Evolutionary conservation across 1,284 basidiomycete species (phyloP).

Genomic region (Microbotryomycetes sp.): DNA sequence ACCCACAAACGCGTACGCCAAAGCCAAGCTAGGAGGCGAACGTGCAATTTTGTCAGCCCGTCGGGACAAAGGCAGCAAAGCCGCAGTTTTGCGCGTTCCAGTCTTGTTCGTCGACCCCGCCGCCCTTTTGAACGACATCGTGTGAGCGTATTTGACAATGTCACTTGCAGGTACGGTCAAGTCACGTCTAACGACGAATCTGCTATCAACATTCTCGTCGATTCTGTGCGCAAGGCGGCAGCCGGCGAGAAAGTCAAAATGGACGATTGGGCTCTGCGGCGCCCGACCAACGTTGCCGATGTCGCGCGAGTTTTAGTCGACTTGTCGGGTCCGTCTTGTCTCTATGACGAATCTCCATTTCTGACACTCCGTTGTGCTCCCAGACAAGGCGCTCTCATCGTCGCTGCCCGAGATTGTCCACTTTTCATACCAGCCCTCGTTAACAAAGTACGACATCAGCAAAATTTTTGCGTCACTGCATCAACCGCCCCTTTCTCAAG

Average conservation of each 20-base stretch:
- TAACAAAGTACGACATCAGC: slow-evolving; percentile 76
- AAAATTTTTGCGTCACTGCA: slow-evolving; percentile 58
- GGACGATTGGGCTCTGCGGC: slow-evolving; percentile 77
- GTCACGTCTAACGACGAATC: slow-evolving; percentile 65
- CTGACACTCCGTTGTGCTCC: background rate
- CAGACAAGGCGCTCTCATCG: slow-evolving; percentile 39
- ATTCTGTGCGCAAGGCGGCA: slow-evolving; percentile 66
- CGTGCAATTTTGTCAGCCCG: slow-evolving; percentile 49
- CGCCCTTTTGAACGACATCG: too few species aligned
- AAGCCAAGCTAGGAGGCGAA: slow-evolving; percentile 70
- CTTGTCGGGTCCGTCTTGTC: slow-evolving; percentile 53
- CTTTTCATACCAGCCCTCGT: slow-evolving; percentile 61
- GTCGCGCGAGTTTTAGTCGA: slow-evolving; percentile 46
- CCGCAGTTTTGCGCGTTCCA: slow-evolving; percentile 65
- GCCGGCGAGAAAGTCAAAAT: slow-evolving; percentile 64
- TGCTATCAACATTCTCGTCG: slow-evolving; percentile 68
- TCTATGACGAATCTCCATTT: background rate
- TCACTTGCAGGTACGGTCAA: slow-evolving; percentile 59
- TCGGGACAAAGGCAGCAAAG: slow-evolving; percentile 46
- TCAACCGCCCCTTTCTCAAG: slow-evolving; percentile 46
- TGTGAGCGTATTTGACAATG: too few species aligned
- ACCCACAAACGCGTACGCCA: slow-evolving; percentile 68
- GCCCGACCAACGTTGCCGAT: slow-evolving; percentile 60
- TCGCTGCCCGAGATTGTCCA: slow-evolving; percentile 61
- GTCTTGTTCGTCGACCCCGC: slow-evolving; percentile 53